These are phyloP conservation scores for Hymenoscyphus fructigenus DNA, from an alignment of 2,329 filamentous ascomycete genomes.

Conservation along the genomic window DNA sequence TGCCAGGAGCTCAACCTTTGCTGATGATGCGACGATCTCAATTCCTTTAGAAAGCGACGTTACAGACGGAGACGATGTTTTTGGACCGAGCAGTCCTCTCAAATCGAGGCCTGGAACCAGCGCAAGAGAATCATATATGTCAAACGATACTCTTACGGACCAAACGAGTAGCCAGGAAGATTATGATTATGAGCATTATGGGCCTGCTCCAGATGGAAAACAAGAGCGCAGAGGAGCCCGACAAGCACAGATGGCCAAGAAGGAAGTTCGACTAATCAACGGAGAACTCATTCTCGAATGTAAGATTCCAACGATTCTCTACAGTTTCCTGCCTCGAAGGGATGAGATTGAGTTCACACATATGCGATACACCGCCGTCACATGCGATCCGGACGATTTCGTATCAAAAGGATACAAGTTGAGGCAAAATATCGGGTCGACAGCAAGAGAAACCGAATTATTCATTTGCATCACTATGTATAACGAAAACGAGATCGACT, in stretches of 20 bases:
- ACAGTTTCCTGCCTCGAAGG: conserved; percentile 90
- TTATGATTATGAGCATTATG: conserved; percentile 77
- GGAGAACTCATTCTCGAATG: conserved; percentile 96
- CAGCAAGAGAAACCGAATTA: conserved; percentile 84
- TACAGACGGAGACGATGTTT: conserved; percentile 63
- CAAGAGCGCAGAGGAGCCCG: conserved; percentile 87
- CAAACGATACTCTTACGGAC: conserved; percentile 36
- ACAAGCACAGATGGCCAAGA: conserved; percentile 83
- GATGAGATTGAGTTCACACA: conserved; percentile 97
- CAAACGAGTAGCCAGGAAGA: conserved; percentile 38
- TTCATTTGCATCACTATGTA: conserved; percentile 99
- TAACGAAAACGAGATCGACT: conserved; percentile 96
- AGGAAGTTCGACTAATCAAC: conserved; percentile 95
- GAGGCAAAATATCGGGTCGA: conserved; percentile 83
- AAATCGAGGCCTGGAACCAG: conserved; percentile 26
- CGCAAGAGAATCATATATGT: conserved; percentile 41
- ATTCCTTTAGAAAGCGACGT: conserved; percentile 64
- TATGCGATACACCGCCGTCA: conserved; percentile 99
- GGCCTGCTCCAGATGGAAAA: conserved; percentile 79
- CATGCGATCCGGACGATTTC: conserved; percentile 94
- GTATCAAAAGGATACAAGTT: conserved; percentile 85
- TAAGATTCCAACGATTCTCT: conserved; percentile 97
- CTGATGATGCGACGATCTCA: conserved; percentile 67
- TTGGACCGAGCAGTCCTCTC: conserved; percentile 54
- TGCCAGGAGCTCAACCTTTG: conserved; percentile 52